A percentile compares a stretch with the other conserved stretches of the same genome.
Conservation (phyloP, 768 basidiomycete species). For the Lyophyllum decastes region DNA sequence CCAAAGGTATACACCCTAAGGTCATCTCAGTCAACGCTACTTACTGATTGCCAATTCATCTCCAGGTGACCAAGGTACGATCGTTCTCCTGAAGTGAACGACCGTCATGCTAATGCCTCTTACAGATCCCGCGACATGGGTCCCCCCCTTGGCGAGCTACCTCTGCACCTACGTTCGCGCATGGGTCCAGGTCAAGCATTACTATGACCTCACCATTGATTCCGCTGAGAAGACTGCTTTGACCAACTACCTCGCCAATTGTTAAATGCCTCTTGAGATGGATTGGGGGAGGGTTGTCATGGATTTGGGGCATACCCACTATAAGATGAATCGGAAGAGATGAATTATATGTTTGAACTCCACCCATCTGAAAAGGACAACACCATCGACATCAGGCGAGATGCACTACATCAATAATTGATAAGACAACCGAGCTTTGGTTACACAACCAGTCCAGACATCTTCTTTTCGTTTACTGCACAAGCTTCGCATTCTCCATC, state of each 20-base stretch:
- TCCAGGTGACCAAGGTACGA: conserved; percentile 43
- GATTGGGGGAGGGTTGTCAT: not conserved
- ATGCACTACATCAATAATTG: too few species aligned
- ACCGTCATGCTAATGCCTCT: not conserved
- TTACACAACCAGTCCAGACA: too few species aligned
- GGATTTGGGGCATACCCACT: not conserved
- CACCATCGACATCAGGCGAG: too few species aligned
- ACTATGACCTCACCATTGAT: conserved; percentile 49
- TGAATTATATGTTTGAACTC: too few species aligned
- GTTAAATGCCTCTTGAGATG: conserved; percentile 22
- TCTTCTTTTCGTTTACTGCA: conserved; percentile 11
- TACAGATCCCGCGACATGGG: conserved; percentile 50
- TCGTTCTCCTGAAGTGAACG: not conserved
- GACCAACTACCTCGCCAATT: conserved; percentile 35
- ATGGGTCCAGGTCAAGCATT: conserved; percentile 55
- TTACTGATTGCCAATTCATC: not conserved
- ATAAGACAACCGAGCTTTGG: too few species aligned
- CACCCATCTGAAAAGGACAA: too few species aligned
- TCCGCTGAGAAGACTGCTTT: conserved; percentile 52
- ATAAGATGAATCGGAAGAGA: not conserved
- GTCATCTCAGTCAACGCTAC: not conserved
- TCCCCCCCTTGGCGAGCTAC: conserved; percentile 49
- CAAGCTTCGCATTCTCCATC: conserved; percentile 40
- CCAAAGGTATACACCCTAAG: conserved; percentile 32
- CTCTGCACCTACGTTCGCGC: conserved; percentile 55